These are phyloP conservation scores for Microbotryum scabiosae DNA, from an alignment of 1,284 basidiomycete species.

Conservation along the genomic window DNA sequence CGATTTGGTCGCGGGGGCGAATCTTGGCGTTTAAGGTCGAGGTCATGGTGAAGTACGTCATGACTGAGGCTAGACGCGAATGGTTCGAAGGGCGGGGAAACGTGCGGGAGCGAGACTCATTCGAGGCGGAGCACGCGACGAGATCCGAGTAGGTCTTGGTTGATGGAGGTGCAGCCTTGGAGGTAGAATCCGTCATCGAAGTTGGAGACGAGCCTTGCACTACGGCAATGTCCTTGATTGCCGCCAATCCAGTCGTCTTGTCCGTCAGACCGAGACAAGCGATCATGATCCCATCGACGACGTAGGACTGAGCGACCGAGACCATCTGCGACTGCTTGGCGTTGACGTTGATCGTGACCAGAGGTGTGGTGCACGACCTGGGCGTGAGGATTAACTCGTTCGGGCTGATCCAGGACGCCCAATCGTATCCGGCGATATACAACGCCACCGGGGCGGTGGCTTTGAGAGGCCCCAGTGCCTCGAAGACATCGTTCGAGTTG, in stretches of 20 bases:
- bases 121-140: not conserved
- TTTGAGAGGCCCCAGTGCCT: not conserved
- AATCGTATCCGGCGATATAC: not conserved
- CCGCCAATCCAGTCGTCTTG: conserved; percentile 28
- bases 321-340: not conserved
- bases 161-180: not conserved
- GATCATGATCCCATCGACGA: conserved; percentile 1
- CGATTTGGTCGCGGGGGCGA: conserved; percentile 3
- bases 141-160: not conserved
- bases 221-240: conserved; percentile 7
- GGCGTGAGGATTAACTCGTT: not conserved
- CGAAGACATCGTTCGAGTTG: conserved; percentile 15
- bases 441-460: not conserved
- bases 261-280: conserved; percentile 30
- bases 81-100: conserved; percentile 9
- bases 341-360: not conserved
- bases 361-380: not conserved
- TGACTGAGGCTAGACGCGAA: not conserved
- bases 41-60: not conserved
- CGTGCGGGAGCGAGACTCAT: not conserved
- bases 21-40: not conserved
- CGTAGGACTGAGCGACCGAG: conserved; percentile 1
- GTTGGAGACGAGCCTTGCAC: not conserved
- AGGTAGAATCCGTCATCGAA: not conserved
- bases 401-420: not conserved